Base-by-base conservation (phyloP, 2,329 filamentous ascomycete genomes). In the Diplodia intermedia region DNA sequence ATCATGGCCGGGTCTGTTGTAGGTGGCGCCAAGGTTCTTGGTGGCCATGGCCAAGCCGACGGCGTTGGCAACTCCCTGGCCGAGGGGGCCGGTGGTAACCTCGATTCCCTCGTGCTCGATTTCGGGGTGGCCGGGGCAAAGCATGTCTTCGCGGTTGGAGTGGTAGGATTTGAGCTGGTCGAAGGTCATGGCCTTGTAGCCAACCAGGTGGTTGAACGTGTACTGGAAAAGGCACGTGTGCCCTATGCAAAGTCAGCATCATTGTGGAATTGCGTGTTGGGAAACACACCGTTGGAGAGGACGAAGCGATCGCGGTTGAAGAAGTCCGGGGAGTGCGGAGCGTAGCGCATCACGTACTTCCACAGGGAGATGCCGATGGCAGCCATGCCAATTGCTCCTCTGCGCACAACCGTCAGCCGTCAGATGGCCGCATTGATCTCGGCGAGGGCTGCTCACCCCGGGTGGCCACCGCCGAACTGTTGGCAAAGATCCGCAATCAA, bases 401-500 rank as follows among this genome's bases (percentile, higher is more conserved):
- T 85, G 52, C 43, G 43, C 12, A 14, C 1, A 2, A 47, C 2
- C 29, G 18, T 72, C 55, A 72, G 70, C 47, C 29, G 36, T 23
- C 31, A 49, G 26, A n/a, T 7, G 9, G 12, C 40, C 12, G 36
- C 14, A 15, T 11, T 50, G 36, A 12, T 26, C 6, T 20, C 14
- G 15, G 38, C 8, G 12, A 14, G 43, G 9, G 11, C 8, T 50
- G 56, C 82, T 72, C 80, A 89, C 86, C 89, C 89, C 20, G 89
- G 89, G 73, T 91, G 89, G 0, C 89, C 89, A 43, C 88, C 88
- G 70, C 86, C 86, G 77, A 90, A 91, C 71, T 91, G 89, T 75
- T 91, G 84, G 72, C 88, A 91, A 3, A 91, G 78, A 74, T 91
- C 89, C 54, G 89, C 88, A 69, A 91, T 88, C 36, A 91, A 78